Evolutionary conservation across 1,139 yeast species (phyloP).

Genomic region (Geotrichum europaeum): DNA sequence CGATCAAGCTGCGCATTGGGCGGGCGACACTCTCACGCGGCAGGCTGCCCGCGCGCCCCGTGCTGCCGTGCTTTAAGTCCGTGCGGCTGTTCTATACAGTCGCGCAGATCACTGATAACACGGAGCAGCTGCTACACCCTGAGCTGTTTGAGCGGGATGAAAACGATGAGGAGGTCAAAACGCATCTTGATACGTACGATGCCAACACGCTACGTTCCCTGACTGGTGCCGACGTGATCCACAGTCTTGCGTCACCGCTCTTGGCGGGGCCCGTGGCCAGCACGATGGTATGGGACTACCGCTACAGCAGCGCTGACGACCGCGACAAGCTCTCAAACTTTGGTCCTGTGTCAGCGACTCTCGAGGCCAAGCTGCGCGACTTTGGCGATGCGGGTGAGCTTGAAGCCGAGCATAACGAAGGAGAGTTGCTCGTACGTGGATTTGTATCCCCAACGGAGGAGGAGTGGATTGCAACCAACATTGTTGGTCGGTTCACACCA

Average conservation of each 20-base stretch:
- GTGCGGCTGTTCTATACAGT: constrained; percentile 32
- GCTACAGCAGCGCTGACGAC: constrained; percentile 21
- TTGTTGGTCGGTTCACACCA: constrained; percentile 27
- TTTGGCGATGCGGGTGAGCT: neutral
- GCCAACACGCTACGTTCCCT: constrained; percentile 31
- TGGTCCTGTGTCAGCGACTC: constrained; percentile 35
- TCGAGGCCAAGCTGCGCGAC: constrained; percentile 29
- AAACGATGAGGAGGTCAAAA: constrained; percentile 16
- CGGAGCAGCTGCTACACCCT: neutral
- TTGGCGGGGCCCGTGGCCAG: constrained; percentile 35
- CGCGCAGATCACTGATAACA: constrained; percentile 13
- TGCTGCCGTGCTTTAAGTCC: constrained; percentile 25
- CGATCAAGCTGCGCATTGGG: constrained; percentile 23
- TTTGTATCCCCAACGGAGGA: constrained; percentile 21
- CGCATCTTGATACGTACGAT: constrained; percentile 28
- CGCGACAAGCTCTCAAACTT: constrained; percentile 24
- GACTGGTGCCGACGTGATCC: constrained; percentile 35
- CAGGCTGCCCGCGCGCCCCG: constrained; percentile 24
- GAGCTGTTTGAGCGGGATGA: constrained; percentile 4
- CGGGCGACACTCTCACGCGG: constrained; percentile 27
- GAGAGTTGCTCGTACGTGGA: constrained; percentile 27
- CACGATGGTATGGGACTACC: constrained; percentile 36
- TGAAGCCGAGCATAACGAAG: constrained; percentile 18
- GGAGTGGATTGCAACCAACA: constrained; percentile 29
- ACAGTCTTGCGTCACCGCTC: constrained; percentile 30